These are phyloP conservation scores for Suhomyces kilbournensis DNA, from an alignment of 805 yeast genomes.

Conservation along the genomic window DNA sequence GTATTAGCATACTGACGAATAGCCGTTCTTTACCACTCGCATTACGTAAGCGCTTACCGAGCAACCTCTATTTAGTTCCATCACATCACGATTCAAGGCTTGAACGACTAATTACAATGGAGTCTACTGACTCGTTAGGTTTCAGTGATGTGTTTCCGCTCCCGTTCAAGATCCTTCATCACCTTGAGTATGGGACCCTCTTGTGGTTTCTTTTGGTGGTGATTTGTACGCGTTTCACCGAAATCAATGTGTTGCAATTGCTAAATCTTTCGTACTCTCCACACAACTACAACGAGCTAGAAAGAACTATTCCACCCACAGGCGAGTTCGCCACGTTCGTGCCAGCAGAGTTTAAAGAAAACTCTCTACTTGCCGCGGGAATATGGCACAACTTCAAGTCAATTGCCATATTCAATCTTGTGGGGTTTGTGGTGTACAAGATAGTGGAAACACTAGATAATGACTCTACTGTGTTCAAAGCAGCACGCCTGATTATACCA, in stretches of 20 bases:
- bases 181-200: slow-evolving; percentile 49
- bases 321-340: slow-evolving; percentile 34
- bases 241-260: slow-evolving; percentile 46
- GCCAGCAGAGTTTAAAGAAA: slow-evolving; percentile 30
- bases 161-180: slow-evolving; percentile 45
- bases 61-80: neutral
- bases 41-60: neutral
- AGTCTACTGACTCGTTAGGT: neutral
- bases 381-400: slow-evolving; percentile 31
- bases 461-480: slow-evolving; percentile 1
- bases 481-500: slow-evolving; percentile 24
- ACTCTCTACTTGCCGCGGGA: slow-evolving; percentile 29
- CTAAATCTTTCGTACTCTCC: slow-evolving; percentile 40
- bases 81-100: neutral
- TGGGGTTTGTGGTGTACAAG: slow-evolving; percentile 22
- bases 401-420: slow-evolving; percentile 21
- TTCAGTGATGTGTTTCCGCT: slow-evolving; percentile 29
- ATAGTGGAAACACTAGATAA: slow-evolving; percentile 2
- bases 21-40: neutral
- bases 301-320: slow-evolving; percentile 12
- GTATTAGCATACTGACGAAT: neutral
- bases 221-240: slow-evolving; percentile 30
- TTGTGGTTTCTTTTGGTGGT: slow-evolving; percentile 51
- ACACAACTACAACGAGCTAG: slow-evolving; percentile 32
- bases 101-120: neutral